Evolutionary conservation across 345 rosid species (phyloP), one percentile per base, ranked within the genome.

Genomic region (Rubroshorea leprosula): DNA sequence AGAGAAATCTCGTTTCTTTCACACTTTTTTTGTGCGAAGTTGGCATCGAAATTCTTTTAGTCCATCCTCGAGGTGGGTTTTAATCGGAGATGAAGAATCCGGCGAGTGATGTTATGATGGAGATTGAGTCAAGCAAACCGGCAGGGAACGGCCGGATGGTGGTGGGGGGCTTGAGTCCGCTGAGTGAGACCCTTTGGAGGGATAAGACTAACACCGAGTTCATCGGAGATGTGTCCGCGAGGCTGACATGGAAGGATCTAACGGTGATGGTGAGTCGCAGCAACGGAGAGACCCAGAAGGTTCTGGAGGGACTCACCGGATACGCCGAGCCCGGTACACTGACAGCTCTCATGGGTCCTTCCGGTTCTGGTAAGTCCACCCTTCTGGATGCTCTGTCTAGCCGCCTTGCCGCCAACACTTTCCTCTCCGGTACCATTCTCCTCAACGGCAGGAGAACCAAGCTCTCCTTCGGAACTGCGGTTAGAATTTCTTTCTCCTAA

Each of bases 321-420:
- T 83, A 83, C 39, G 92, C 98, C 1, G 95, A 91, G 70, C 98
- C 98, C 12, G 98, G 96, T 5, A 61, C 78, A 12, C 43, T 91
- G 31, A 91, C 92, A 0, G 95, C 96, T 16, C 82, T 91, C 58
- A 91, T 91, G 96, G 98, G 98, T 0, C 98, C 97, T 39, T 90
- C 97, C 19, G 96, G 97, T 5, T 90, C 97, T 0, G 97, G 97
- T 9, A 90, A 90, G 62, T 90, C 98, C 12, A 91, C 96, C 29
- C 80, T 91, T 41, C 98, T 91, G 12, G 98, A 91, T 24, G 96
- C 98, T 31, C 83, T 91, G 11, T 66, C 96, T 10, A 74, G 95
- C 67, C 86, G 98, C 61, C 81, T 91, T 15, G 96, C 96, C 22
- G 74, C 98, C 11, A 91, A 91, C 60, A 84, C 96, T 62, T 91